These are phyloP conservation scores for Glycine latifolia DNA, from an alignment of 306 rosid genomes.

Conservation along the genomic window DNA sequence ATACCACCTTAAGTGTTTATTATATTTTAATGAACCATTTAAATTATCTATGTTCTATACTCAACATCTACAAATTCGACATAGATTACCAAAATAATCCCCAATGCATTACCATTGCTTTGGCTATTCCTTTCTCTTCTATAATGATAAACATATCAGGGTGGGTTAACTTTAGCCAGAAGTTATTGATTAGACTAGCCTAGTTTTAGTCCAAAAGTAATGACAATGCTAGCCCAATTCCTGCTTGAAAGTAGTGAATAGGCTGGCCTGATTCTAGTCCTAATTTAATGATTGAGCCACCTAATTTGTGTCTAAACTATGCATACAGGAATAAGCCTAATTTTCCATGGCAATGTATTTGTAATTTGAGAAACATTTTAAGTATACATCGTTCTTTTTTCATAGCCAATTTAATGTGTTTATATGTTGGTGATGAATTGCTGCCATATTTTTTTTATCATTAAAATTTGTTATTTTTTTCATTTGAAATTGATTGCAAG, in stretches of 20 bases:
- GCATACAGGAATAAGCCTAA: conserved; percentile 16
- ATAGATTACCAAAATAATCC: neutral
- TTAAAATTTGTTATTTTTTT: too few species aligned
- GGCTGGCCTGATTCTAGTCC: too few species aligned
- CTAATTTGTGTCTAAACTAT: conserved; percentile 15
- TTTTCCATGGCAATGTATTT: conserved; percentile 14
- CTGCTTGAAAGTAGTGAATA: too few species aligned
- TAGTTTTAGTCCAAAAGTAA: too few species aligned
- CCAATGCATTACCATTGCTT: conserved; percentile 20
- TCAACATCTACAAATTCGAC: neutral
- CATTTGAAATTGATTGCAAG: too few species aligned
- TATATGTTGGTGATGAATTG: too few species aligned
- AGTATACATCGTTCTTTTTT: conserved; percentile 17
- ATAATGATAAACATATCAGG: conserved; percentile 15
- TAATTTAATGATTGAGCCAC: too few species aligned
- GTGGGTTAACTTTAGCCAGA: neutral
- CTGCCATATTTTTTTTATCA: too few species aligned
- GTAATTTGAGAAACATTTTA: conserved; percentile 9
- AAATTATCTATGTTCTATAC: conserved; percentile 2
- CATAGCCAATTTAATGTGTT: conserved; percentile 3
- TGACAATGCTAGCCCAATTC: too few species aligned
- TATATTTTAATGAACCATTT: too few species aligned
- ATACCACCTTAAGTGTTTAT: too few species aligned
- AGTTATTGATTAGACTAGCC: too few species aligned
- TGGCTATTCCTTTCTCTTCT: conserved; percentile 1